phyloP scores from a whole-genome alignment of 495 filamentous ascomycete species.

The Bathelium albidoporum region DNA sequence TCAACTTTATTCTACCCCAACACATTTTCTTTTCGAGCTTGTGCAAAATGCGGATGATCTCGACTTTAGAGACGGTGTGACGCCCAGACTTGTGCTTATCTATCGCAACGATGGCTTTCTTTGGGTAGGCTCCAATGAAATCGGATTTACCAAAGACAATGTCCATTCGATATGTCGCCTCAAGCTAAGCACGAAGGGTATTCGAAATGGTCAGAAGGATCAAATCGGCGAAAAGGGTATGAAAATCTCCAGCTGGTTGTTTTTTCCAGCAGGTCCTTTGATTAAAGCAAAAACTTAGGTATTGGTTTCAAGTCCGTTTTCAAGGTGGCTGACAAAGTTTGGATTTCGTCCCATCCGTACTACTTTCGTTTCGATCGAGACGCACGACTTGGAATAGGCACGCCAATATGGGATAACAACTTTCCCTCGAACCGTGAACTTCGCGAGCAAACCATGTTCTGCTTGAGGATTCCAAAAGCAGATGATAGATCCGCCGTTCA shows the following conservation, averaged over 20 bases:
- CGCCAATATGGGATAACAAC: conserved; percentile 5
- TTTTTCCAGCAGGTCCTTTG: too few relatives aligned
- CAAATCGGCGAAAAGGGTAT: conserved; percentile 13
- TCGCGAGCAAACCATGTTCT: conserved; percentile 8
- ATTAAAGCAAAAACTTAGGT: too few relatives aligned
- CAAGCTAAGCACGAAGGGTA: conserved; percentile 13
- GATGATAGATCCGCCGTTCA: not conserved
- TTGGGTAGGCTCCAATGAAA: conserved; percentile 16
- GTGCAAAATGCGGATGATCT: conserved; percentile 22
- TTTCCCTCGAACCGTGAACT: not conserved
- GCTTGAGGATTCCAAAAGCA: conserved; percentile 7
- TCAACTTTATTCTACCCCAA: conserved; percentile 13
- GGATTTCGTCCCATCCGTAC: conserved; percentile 10
- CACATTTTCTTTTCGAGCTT: conserved; percentile 18
- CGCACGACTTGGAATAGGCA: conserved; percentile 12
- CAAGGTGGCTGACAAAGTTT: conserved; percentile 13
- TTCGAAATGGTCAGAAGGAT: not conserved
- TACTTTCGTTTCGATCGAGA: conserved; percentile 15
- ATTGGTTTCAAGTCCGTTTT: conserved; percentile 24
- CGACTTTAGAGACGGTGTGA: not conserved
- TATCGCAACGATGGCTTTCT: conserved; percentile 12
- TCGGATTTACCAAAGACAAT: conserved; percentile 14
- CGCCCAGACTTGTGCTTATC: conserved; percentile 8
- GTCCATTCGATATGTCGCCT: conserved; percentile 18
- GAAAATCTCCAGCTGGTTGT: too few relatives aligned